Percentiles rank a stretch among this genome's conserved stretches.
These are phyloP conservation scores for Candida stauntonica DNA, from an alignment of 805 yeast species.

Conservation along the genomic window DNA sequence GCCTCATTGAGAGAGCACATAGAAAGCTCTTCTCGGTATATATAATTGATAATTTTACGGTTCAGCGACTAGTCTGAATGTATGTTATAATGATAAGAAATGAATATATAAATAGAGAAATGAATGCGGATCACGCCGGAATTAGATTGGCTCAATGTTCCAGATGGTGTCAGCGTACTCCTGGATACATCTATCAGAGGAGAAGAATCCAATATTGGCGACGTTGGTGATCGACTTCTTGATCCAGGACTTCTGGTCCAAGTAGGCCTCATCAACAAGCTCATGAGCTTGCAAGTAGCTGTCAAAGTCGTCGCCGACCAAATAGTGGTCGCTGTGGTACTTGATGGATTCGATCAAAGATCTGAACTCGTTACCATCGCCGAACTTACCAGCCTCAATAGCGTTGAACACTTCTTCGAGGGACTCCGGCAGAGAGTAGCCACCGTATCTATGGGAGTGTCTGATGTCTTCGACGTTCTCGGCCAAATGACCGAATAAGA, in stretches of 20 bases:
- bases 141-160: conserved; percentile 72
- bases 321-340: conserved; percentile 77
- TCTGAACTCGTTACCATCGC: conserved; percentile 61
- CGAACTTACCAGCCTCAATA: conserved; percentile 68
- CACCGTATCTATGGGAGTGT: conserved; percentile 61
- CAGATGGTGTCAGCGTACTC: conserved; percentile 92
- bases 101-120: too few species aligned
- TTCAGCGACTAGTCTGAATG: too few species aligned
- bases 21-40: too few species aligned
- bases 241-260: conserved; percentile 67
- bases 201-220: conserved; percentile 91
- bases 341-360: conserved; percentile 66
- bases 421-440: conserved; percentile 50
- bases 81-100: too few species aligned
- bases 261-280: conserved; percentile 67
- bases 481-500: conserved; percentile 84
- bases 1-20: too few species aligned
- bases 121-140: too few species aligned
- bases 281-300: conserved; percentile 79
- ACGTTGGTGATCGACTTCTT: conserved; percentile 73
- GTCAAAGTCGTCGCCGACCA: conserved; percentile 87
- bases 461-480: conserved; percentile 87
- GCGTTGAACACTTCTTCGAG: conserved; percentile 59
- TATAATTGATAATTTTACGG: too few species aligned
- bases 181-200: conserved; percentile 84